Conservation (phyloP, 1,139 yeast genomes). For the Wickerhamiella infanticola region DNA sequence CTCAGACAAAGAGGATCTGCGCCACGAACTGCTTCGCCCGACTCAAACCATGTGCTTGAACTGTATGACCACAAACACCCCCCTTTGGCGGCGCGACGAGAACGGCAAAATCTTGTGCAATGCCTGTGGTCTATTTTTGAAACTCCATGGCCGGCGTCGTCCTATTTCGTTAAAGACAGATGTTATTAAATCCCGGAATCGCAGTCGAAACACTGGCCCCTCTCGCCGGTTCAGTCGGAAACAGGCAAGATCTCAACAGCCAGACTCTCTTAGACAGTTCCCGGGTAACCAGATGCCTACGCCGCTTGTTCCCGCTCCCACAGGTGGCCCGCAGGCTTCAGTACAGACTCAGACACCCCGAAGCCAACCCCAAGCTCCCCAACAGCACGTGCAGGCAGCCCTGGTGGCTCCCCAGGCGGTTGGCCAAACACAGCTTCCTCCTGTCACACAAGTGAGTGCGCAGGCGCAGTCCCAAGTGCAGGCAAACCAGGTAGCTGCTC, state of each 20-base stretch:
- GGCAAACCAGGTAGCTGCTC: neutral
- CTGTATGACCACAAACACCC: slow-evolving; percentile 83
- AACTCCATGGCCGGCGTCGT: slow-evolving; percentile 80
- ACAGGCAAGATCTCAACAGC: neutral
- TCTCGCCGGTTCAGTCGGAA: slow-evolving; percentile 17
- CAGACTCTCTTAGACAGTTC: neutral
- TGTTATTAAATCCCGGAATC: slow-evolving; percentile 76
- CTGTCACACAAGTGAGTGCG: neutral
- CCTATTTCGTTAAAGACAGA: slow-evolving; percentile 85
- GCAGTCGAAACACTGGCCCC: slow-evolving; percentile 27
- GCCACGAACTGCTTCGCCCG: neutral
- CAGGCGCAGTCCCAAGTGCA: neutral
- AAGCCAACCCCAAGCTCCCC: neutral
- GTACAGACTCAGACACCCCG: neutral
- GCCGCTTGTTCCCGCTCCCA: neutral
- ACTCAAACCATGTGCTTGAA: slow-evolving; percentile 58
- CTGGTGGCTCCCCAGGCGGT: neutral
- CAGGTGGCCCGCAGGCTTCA: neutral
- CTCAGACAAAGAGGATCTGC: neutral
- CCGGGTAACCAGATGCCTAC: neutral
- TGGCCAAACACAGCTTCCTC: neutral
- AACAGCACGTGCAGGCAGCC: neutral
- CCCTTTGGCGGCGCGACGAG: slow-evolving; percentile 88
- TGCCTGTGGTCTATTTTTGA: slow-evolving; percentile 83
- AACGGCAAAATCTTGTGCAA: slow-evolving; percentile 84